These are phyloP conservation scores for Sarocladium strictum DNA, from an alignment of 2,329 filamentous ascomycete genomes.

Conservation along the genomic window DNA sequence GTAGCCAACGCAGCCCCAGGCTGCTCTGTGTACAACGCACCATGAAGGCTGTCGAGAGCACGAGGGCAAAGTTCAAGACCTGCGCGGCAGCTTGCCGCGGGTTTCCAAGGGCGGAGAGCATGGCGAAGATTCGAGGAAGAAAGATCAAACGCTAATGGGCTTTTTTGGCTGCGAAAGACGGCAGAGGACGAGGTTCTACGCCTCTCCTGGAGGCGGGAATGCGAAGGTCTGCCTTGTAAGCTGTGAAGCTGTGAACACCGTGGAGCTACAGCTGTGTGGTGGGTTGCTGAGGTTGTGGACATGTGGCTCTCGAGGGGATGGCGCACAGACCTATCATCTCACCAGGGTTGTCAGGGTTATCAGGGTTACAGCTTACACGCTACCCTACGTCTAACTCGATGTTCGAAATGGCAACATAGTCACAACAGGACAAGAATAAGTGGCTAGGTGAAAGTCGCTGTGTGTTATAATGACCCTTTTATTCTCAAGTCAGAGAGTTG, in stretches of 20 bases:
- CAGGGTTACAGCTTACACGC: too few species aligned
- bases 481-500: too few species aligned
- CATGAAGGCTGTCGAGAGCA: constrained; percentile 90
- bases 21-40: constrained; percentile 31
- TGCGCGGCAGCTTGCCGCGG: constrained; percentile 77
- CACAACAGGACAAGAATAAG: too few species aligned
- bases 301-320: not conserved
- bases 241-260: constrained; percentile 7
- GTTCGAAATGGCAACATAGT: too few species aligned
- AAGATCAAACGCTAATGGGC: too few species aligned
- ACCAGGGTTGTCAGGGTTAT: not conserved
- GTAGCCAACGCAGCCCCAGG: not conserved
- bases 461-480: too few species aligned
- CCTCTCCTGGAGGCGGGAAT: not conserved
- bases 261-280: not conserved
- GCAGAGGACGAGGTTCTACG: not conserved
- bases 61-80: constrained; percentile 84
- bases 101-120: constrained; percentile 66
- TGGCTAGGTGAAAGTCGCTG: too few species aligned
- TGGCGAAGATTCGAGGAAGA: constrained; percentile 24
- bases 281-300: constrained; percentile 4
- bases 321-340: not conserved
- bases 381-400: not conserved
- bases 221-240: not conserved
- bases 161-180: too few species aligned